Conservation (phyloP, 352 stramenopile species). For the Pythium monospermum region DNA sequence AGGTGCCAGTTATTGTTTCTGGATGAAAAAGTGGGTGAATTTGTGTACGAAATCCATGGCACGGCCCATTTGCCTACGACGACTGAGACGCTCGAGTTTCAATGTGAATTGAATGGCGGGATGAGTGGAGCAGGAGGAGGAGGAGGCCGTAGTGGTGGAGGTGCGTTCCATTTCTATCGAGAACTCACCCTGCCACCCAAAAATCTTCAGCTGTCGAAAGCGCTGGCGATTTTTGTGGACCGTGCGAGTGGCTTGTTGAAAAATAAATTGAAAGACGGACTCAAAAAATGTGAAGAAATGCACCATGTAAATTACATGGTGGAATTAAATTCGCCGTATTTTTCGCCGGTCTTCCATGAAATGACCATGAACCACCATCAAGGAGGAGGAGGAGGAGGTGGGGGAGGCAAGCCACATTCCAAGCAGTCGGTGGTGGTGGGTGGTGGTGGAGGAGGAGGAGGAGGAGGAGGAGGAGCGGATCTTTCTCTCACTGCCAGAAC, state of each 20-base stretch:
- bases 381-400: neutral
- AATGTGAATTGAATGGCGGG: slow-evolving; percentile 46
- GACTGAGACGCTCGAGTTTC: slow-evolving; percentile 76
- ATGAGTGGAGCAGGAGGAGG: slow-evolving; percentile 4
- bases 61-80: slow-evolving; percentile 69
- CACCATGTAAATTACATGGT: slow-evolving; percentile 65
- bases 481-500: slow-evolving; percentile 10
- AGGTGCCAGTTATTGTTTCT: slow-evolving; percentile 88
- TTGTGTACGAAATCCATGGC: slow-evolving; percentile 89
- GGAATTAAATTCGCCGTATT: slow-evolving; percentile 88
- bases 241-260: slow-evolving; percentile 63
- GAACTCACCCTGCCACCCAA: slow-evolving; percentile 78
- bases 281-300: slow-evolving; percentile 70
- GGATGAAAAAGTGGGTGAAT: slow-evolving; percentile 91
- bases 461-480: too few species aligned
- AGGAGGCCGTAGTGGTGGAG: slow-evolving; percentile 3
- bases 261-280: slow-evolving; percentile 67
- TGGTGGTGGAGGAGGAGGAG: too few species aligned
- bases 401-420: neutral
- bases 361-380: slow-evolving; percentile 32
- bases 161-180: slow-evolving; percentile 56
- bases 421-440: slow-evolving; percentile 9
- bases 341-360: slow-evolving; percentile 53
- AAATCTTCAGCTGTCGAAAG: slow-evolving; percentile 74
- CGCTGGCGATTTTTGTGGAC: slow-evolving; percentile 59